Evolutionary conservation across 257 asterid genomes (phyloP).

Genomic region (Nicotiana paniculata): DNA sequence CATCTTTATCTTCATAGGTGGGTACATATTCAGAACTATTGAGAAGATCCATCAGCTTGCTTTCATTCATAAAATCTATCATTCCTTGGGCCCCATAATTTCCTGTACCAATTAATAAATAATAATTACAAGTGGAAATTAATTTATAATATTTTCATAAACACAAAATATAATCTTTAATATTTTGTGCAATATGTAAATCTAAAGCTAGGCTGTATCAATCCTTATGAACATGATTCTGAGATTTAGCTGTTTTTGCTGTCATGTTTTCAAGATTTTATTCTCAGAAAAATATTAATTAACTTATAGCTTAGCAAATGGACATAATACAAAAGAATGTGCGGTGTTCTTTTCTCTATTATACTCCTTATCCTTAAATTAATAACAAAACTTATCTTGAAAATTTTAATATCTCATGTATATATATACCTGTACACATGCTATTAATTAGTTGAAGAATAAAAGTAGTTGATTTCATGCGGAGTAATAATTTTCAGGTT

Average conservation of each 20-base stretch:
- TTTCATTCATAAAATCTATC: constrained; percentile 52
- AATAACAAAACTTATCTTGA: background rate
- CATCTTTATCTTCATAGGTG: constrained; percentile 55
- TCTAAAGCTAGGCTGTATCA: constrained; percentile 6
- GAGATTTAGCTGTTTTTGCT: background rate
- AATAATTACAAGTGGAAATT: constrained; percentile 3
- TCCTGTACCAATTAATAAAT: constrained; percentile 19
- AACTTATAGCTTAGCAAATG: background rate
- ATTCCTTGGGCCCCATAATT: constrained; percentile 45
- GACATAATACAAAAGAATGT: background rate
- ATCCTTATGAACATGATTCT: background rate
- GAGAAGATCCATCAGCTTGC: constrained; percentile 49
- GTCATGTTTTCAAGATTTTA: constrained; percentile 1
- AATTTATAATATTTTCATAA: background rate
- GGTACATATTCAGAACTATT: constrained; percentile 52
- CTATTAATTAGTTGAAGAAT: background rate
- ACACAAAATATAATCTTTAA: background rate
- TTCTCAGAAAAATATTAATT: background rate
- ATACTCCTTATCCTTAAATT: background rate
- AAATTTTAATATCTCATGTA: background rate
- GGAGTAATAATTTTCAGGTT: background rate
- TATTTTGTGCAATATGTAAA: constrained; percentile 1
- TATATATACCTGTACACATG: background rate
- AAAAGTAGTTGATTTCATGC: background rate
- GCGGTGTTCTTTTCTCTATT: background rate